Evolutionary conservation across 1,139 yeast genomes (phyloP), one percentile per base, ranked within the genome.

Genomic region (Arxiozyma heterogenica): DNA sequence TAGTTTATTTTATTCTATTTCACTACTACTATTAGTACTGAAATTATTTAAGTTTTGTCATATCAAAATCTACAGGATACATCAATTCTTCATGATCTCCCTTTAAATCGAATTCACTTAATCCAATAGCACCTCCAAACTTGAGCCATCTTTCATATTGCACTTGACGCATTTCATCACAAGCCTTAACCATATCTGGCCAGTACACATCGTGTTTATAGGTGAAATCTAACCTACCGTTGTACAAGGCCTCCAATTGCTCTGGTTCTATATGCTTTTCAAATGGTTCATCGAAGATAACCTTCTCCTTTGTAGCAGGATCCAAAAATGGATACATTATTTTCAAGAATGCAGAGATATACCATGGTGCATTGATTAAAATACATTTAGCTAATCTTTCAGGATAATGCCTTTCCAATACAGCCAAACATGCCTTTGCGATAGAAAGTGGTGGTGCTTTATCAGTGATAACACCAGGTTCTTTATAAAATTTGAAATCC

Each of bases 391-490:
- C 97, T 57, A 91, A 76, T 61, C 96, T 78, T 69, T 90, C 97
- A 1, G 97, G 97, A 67, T 89, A 91, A 68, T 90, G 96, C 43
- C 90, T 87, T 70, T 91, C 97, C 62, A 91, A 75, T 62, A 90
- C 88, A 67, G 84, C 86, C 58, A 91, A 74, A 44, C 90, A 95
- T 68, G 88, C 94, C 59, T 88, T 82, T 30, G 94, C 86, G 42
- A 68, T 63, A 1, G 71, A 61, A 4, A 71, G 44, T 1, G 73
- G 71, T 34, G 74, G 73, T 51, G 69, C 67, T 52, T 68, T 69
- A 45, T 68, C 69, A 15, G 64, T 55, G 12, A 66, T 61, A 34
- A 68, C 62, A 69, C 73, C 66, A 59, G 69, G 67, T 42, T 64
- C 85, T 73, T 75, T 73, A 54, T 82, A 80, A 30, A 80, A 83